A percentile compares a stretch with the other conserved stretches of the same genome.
phyloP scores from a whole-genome alignment of 371 early-diverging fungal genomes.

The Mortierella sp. region DNA sequence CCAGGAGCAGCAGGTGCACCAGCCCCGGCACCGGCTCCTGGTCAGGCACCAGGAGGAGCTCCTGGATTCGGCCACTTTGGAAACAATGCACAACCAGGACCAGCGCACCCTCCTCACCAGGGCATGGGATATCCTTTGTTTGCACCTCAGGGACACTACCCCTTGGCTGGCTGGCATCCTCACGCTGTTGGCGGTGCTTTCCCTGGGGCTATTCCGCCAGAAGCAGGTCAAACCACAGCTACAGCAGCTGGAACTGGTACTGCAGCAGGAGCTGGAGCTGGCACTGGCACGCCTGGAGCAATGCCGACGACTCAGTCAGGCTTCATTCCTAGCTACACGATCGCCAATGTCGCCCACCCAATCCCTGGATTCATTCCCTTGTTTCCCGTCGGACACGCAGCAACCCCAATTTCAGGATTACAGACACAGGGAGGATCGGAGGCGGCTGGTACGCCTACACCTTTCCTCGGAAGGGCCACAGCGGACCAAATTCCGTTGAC shows the following conservation, averaged over 20 bases:
- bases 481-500: slow-evolving; percentile 37
- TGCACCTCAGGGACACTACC: slow-evolving; percentile 51
- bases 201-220: slow-evolving; percentile 32
- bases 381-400: slow-evolving; percentile 37
- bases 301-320: slow-evolving; percentile 15
- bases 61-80: slow-evolving; percentile 32
- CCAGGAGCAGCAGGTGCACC: slow-evolving; percentile 54
- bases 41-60: slow-evolving; percentile 34
- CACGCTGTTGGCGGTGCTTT: slow-evolving; percentile 31
- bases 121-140: slow-evolving; percentile 36
- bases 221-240: slow-evolving; percentile 18
- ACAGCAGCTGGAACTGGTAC: slow-evolving; percentile 15
- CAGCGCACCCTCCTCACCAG: slow-evolving; percentile 19
- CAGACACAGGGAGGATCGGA: not conserved
- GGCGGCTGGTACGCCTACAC: slow-evolving; percentile 7
- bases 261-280: slow-evolving; percentile 24
- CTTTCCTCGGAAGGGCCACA: not conserved
- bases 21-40: slow-evolving; percentile 16
- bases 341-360: slow-evolving; percentile 49
- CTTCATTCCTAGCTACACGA: slow-evolving; percentile 32
- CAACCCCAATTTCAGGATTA: slow-evolving; percentile 1
- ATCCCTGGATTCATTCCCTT: slow-evolving; percentile 55
- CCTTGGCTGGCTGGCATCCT: slow-evolving; percentile 46
- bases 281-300: slow-evolving; percentile 17
- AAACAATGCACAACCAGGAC: slow-evolving; percentile 33